Evolutionary conservation across 768 basidiomycete species (phyloP).

Genomic region (Russula sp.): DNA sequence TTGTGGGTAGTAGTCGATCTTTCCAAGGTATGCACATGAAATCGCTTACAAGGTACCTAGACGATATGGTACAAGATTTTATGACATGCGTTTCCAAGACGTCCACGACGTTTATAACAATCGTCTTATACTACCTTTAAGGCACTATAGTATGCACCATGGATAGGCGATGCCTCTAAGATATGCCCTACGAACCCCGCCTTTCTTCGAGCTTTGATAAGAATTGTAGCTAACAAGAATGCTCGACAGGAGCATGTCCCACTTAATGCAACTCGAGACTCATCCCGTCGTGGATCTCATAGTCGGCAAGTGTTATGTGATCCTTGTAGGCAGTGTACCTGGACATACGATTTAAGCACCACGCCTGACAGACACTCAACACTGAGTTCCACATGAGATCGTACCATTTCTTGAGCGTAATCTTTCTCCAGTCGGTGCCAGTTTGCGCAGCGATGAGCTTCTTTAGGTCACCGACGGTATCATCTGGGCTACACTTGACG

Average conservation of each 20-base stretch:
- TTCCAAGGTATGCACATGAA: too few relatives aligned
- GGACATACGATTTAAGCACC: not conserved
- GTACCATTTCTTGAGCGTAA: slow-evolving; percentile 95
- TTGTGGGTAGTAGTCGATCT: too few relatives aligned
- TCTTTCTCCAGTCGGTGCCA: slow-evolving; percentile 82
- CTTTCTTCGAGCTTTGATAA: not conserved
- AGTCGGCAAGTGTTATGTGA: slow-evolving; percentile 89
- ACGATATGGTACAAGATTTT: too few relatives aligned
- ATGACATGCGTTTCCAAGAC: too few relatives aligned
- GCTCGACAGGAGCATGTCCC: not conserved
- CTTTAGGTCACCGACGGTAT: slow-evolving; percentile 97
- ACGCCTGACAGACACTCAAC: not conserved
- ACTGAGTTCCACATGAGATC: slow-evolving; percentile 34
- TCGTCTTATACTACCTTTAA: not conserved
- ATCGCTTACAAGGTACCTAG: too few relatives aligned
- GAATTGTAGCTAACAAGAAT: not conserved
- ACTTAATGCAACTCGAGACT: slow-evolving; percentile 84
- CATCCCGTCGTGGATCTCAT: slow-evolving; percentile 92
- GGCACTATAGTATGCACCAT: not conserved
- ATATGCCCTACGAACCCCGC: not conserved
- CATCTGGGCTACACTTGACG: slow-evolving; percentile 92
- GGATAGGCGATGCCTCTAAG: too few relatives aligned
- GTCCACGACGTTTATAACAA: too few relatives aligned
- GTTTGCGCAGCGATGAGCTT: slow-evolving; percentile 95
- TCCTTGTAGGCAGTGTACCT: slow-evolving; percentile 98